Base-by-base conservation (phyloP, 179 eudicot species). In the Patellifolia procumbens region DNA sequence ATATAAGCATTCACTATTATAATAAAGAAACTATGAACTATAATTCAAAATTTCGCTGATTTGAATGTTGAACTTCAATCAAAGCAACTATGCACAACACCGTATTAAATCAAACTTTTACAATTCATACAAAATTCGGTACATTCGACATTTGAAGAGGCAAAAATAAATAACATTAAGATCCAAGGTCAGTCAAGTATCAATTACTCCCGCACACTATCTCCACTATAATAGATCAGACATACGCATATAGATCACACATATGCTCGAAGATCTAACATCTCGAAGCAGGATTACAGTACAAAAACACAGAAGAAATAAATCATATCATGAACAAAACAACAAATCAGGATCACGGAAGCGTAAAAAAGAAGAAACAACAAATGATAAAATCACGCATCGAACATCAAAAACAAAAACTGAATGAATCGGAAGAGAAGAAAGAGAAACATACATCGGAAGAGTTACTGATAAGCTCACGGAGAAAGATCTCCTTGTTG, bases 401-500 rank as follows among this genome's bases (percentile, higher is more conserved):
- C 37, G 4, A 24, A 64, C 0, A 29, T 3, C 7, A 16, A 35
- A 15, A 17, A 4, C 1, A 37, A 22, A 11, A 22, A 61, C 17
- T 16, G 2, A 1, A 13, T 35, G 19, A 9, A 35, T 5, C 7
- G 15, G 7, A 9, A 1, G 11, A 11, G 63, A 12, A 4, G 15
- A 64, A 19, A 60, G 56, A 62, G 12, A 15, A 78, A 70, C 91
- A 78, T 76, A 88, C 91, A 81, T 88, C 91, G n/a, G 91, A 88
- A 68, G 88, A 53, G 68, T 88, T 88, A 79, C 88, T 84, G 77
- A 88, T 86, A 67, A 88, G 80, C 31, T 86, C 89, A 73, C 91
- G 88, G 46, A 86, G 89, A 59, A 86, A 88, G 83, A 88, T 88
- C 87, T 84, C 89, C 76, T 88, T 86, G 85, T 86, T 86, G 71